Base-by-base conservation (phyloP, 495 filamentous ascomycete species). In the Penicillium salamii region DNA sequence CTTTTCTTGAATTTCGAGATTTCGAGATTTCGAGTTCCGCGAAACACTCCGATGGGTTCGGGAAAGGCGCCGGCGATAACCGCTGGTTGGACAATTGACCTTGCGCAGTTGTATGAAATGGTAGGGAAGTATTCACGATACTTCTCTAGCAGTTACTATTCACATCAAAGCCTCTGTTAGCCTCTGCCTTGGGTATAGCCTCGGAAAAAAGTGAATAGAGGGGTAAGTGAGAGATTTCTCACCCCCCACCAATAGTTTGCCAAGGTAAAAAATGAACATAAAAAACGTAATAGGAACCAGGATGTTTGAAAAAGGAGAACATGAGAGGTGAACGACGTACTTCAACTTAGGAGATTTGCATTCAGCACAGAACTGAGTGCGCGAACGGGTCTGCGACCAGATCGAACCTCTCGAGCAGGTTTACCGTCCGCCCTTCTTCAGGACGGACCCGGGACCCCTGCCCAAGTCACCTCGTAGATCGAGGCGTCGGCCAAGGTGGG, bases 341-440 rank as follows among this genome's bases (percentile, higher is more conserved):
- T 47, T 61, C 48, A 50, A 54, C 35, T 50, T 52, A 29, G 42
- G 18, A 46, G 36, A 24, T 43, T 38, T 48, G 42, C 26, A 42
- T 26, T 28, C 33, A 43, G 39, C 31, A 44, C 38, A 11, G 36
- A 20, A 29, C 37, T 33, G 24, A 32, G 26, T 48, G 36, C 36
- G 9, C 35, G 24, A 48, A 33, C 26, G 21, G 37, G 35, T 40
- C 31, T 42, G 39, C 42, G 14, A 52, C 47, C 49, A 45, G 54
- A 36, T 46, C 42, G 31, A 46, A 52, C 47, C 32, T 43, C 55
- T 53, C 50, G 49, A 55, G 58, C 44, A 56, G 53, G 36, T 68
- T 79, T 79, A 78, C 71, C 77, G 77, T 79, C 77, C 77, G 77
- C 71, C 77, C 76, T 75, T 69, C 58, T 70, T 79, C 75, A 80